Evolutionary conservation across 1,284 basidiomycete genomes (phyloP), one percentile per base, ranked within the genome.

Genomic region (Polyporus tsugae): DNA sequence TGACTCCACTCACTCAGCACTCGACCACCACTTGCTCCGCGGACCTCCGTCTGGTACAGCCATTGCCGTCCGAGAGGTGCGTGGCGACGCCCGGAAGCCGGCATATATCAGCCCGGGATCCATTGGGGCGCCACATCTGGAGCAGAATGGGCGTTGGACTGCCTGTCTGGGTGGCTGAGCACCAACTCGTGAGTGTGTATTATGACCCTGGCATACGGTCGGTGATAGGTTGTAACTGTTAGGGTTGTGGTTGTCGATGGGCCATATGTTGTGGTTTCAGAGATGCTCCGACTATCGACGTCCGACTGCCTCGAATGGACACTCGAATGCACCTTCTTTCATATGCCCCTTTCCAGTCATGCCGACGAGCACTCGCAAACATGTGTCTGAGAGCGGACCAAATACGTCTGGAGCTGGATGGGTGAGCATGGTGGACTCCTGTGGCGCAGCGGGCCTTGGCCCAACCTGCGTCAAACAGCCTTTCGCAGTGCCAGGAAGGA

Each of bases 61-160:
- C 19, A 35, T 58, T 58, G 19, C 55, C 55, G 29, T 58, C 55
- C 55, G 55, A 58, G n/a, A 44, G n/a, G 25, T 60, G 19, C 52
- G 44, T 60, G 41, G 39, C 49, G 52, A 57, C 13, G 39, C 65
- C 61, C 35, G 65, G 65, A 66, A 62, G 65, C 38, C 64, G 64
- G 64, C 15, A 33, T 36, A 53, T 46, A 52, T 29, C 29, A n/a
- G 25, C 29, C 64, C 64, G 64, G 64, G 33, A 22, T 35, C 39
- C 62, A 42, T 44, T 64, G 29, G 62, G 29, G 53, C 38, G 38
- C 53, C 35, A 44, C 53, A 25, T 58, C 25, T 33, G 39, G 29
- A 33, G 38, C 41, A 42, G 62, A 25, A 35, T 36, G 64, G 22
- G 17, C 25, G 38, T 52, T 17, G n/a, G 13, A 11, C n/a, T 65